phyloP scores from a whole-genome alignment of 2,329 filamentous ascomycete genomes.

The Monosporascus sp. region DNA sequence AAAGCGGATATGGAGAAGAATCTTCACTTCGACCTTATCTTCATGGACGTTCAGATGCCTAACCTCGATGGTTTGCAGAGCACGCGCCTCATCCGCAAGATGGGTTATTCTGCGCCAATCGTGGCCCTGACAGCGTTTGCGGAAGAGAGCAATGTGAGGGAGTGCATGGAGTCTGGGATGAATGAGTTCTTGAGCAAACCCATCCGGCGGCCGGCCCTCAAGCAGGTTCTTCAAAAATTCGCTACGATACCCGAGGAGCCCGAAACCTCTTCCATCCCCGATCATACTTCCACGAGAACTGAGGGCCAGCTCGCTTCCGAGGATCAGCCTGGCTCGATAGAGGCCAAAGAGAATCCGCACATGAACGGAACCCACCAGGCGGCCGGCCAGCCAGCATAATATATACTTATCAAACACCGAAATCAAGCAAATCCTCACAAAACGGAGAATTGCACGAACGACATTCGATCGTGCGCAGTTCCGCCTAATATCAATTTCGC shows the following conservation, averaged over 20 bases:
- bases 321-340: neutral
- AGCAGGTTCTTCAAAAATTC: conserved; percentile 80
- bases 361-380: neutral
- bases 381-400: neutral
- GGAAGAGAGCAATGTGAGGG: conserved; percentile 82
- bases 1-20: conserved; percentile 73
- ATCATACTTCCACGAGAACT: conserved; percentile 11
- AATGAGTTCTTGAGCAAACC: conserved; percentile 77
- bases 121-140: conserved; percentile 87
- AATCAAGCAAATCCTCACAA: no score
- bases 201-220: conserved; percentile 77
- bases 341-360: neutral
- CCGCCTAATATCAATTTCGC: no score
- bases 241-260: conserved; percentile 74
- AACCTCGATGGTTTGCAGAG: conserved; percentile 86
- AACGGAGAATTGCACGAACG: no score
- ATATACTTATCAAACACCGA: no score
- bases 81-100: conserved; percentile 75
- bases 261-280: conserved; percentile 32
- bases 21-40: conserved; percentile 76
- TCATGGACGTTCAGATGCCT: conserved; percentile 97
- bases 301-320: conserved; percentile 2
- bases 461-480: no score
- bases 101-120: conserved; percentile 83
- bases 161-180: conserved; percentile 87